phyloP scores from a whole-genome alignment of 306 rosid genomes.

The Glycine latifolia region DNA sequence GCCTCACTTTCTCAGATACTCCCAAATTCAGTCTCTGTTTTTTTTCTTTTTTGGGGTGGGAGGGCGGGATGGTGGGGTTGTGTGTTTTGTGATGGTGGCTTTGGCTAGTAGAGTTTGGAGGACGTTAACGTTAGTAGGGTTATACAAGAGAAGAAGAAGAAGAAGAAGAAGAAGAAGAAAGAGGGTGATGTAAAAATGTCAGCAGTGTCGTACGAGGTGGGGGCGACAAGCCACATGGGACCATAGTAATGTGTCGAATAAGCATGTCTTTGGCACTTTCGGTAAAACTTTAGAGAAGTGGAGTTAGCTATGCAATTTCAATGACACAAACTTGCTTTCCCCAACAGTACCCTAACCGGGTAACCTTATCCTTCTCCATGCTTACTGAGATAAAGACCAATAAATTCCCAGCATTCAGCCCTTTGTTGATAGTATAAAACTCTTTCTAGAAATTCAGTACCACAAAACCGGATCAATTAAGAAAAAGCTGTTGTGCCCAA shows the following conservation, averaged over 20 bases:
- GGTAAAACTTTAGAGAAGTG: conserved; percentile 51
- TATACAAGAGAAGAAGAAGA: too few relatives aligned
- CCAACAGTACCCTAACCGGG: background rate
- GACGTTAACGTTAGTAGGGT: background rate
- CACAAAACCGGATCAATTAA: background rate
- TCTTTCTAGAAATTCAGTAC: background rate
- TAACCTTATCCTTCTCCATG: background rate
- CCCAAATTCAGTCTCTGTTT: conserved; percentile 11
- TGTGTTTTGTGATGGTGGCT: too few relatives aligned
- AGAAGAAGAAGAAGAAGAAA: too few relatives aligned
- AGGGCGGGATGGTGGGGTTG: too few relatives aligned
- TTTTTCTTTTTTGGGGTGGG: background rate
- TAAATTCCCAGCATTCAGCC: background rate
- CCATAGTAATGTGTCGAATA: conserved; percentile 39
- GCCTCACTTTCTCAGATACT: background rate
- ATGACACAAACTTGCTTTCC: conserved; percentile 4
- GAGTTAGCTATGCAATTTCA: conserved; percentile 36
- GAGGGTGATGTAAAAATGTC: conserved; percentile 32
- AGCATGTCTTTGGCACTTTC: conserved; percentile 58
- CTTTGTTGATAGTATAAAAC: background rate
- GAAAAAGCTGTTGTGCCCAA: too few relatives aligned
- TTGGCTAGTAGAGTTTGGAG: background rate
- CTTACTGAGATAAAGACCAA: background rate
- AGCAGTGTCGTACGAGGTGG: conserved; percentile 39
- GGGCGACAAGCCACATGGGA: conserved; percentile 73